Percentiles rank a stretch among this genome's conserved stretches.
Evolutionary conservation across 768 basidiomycete species (phyloP).

Genomic region (Tulasnella sp.): DNA sequence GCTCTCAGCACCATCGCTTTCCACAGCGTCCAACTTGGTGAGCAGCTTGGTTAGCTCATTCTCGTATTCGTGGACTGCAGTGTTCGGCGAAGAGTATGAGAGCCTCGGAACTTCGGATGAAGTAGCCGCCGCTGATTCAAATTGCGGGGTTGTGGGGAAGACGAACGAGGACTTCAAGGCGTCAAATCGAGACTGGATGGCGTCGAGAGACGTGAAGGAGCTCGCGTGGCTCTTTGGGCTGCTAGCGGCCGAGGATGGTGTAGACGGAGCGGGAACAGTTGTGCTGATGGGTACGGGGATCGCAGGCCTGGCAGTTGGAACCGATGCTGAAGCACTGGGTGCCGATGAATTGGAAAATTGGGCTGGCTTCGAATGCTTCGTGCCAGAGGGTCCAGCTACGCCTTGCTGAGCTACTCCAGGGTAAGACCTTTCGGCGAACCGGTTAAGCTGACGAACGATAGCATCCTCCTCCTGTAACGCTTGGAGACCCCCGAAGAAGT

Average conservation of each 20-base stretch:
- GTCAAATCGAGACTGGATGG: conserved; percentile 52
- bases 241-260: background rate
- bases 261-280: background rate
- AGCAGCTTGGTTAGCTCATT: conserved; percentile 66
- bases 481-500: background rate
- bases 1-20: conserved; percentile 60
- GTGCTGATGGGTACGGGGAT: background rate
- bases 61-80: conserved; percentile 60
- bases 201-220: conserved; percentile 49
- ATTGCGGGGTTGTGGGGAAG: conserved; percentile 55
- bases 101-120: conserved; percentile 48
- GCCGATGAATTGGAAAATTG: background rate
- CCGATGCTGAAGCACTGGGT: background rate
- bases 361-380: background rate
- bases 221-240: conserved; percentile 8
- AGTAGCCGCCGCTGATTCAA: conserved; percentile 39
- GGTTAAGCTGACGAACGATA: background rate
- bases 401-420: background rate
- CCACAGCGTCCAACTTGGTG: conserved; percentile 67
- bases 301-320: background rate
- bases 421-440: background rate
- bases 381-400: background rate
- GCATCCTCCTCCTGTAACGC: background rate
- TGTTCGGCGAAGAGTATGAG: conserved; percentile 64
- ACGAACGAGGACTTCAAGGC: conserved; percentile 50